A percentile compares a stretch with the other conserved stretches of the same genome.
These are phyloP conservation scores for Xylaria venustula DNA, from an alignment of 495 filamentous ascomycete genomes.

Conservation along the genomic window DNA sequence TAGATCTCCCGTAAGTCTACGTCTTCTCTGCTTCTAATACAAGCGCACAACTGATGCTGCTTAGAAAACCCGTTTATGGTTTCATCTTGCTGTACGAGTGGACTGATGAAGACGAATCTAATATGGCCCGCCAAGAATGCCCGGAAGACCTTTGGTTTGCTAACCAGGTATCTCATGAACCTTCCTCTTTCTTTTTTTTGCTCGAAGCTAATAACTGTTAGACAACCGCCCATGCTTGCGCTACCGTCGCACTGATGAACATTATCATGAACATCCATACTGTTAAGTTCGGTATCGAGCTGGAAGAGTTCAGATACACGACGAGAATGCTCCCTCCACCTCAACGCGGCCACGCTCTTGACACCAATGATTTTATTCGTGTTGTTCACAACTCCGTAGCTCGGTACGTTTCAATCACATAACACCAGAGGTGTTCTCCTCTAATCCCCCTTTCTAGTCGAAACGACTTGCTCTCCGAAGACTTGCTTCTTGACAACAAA, in stretches of 20 bases:
- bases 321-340: constrained; percentile 67
- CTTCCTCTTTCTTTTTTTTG: neutral
- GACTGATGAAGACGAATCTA: constrained; percentile 49
- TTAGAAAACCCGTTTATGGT: constrained; percentile 71
- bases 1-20: constrained; percentile 57
- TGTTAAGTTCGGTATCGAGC: constrained; percentile 63
- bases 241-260: constrained; percentile 83
- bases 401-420: constrained; percentile 49
- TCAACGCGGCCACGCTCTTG: constrained; percentile 71
- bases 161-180: constrained; percentile 64
- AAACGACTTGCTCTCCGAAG: constrained; percentile 75
- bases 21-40: neutral
- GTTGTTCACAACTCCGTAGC: constrained; percentile 83
- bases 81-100: constrained; percentile 82
- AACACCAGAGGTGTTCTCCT: neutral
- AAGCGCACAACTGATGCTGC: neutral
- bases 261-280: constrained; percentile 77
- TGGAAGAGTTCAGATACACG: constrained; percentile 68
- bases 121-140: constrained; percentile 39
- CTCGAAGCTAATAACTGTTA: constrained; percentile 26
- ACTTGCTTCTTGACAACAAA: constrained; percentile 66
- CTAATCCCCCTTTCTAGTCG: constrained; percentile 41
- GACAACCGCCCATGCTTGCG: constrained; percentile 81
- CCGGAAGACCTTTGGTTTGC: constrained; percentile 86
- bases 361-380: constrained; percentile 73